These are phyloP conservation scores for Russula earlei DNA, from an alignment of 768 basidiomycete genomes.

Conservation along the genomic window DNA sequence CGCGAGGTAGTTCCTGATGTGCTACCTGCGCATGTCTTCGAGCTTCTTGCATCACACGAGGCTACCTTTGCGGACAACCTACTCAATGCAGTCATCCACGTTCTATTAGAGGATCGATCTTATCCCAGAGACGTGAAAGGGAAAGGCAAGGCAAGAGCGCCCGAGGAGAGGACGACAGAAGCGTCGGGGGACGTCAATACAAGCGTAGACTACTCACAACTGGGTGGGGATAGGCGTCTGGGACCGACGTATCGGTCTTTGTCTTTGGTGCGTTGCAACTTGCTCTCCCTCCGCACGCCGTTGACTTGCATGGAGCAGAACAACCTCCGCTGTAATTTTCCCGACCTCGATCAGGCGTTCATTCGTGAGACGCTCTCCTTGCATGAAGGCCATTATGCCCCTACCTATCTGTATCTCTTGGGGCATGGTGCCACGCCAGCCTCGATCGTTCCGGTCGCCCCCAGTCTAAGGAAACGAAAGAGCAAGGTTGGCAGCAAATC, in stretches of 20 bases:
- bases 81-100: constrained; percentile 47
- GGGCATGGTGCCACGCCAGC: constrained; percentile 32
- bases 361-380: constrained; percentile 36
- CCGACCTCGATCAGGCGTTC: constrained; percentile 44
- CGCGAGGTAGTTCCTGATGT: constrained; percentile 69
- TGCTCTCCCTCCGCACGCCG: constrained; percentile 1
- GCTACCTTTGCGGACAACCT: constrained; percentile 31
- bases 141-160: constrained; percentile 34
- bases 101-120: constrained; percentile 49
- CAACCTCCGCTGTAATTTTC: constrained; percentile 48
- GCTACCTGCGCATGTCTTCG: constrained; percentile 40
- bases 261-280: constrained; percentile 37
- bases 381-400: constrained; percentile 49
- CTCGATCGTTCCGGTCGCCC: constrained; percentile 26
- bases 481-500: constrained; percentile 19
- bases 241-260: constrained; percentile 40
- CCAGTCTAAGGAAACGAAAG: constrained; percentile 28
- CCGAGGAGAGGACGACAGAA: constrained; percentile 17
- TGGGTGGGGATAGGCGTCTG: constrained; percentile 35
- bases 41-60: constrained; percentile 39
- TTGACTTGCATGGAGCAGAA: constrained; percentile 28
- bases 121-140: constrained; percentile 47
- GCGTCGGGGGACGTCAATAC: constrained; percentile 23
- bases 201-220: constrained; percentile 46
- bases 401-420: constrained; percentile 46